phyloP scores from a whole-genome alignment of 2,329 filamentous ascomycete species.

The Xylaria sp. region DNA sequence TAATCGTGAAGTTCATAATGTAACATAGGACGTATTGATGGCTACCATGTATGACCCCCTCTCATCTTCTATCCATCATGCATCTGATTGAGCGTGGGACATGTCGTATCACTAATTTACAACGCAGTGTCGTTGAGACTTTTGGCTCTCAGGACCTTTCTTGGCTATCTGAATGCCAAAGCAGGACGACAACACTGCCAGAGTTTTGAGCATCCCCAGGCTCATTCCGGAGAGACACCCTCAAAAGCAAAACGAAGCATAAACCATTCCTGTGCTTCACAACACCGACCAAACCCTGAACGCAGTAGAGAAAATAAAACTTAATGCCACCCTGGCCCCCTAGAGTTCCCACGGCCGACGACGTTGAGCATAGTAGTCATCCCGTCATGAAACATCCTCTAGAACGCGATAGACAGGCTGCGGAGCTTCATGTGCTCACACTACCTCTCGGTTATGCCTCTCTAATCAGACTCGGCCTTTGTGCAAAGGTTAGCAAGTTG shows the following conservation, averaged over 20 bases:
- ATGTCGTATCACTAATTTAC: slow-evolving; percentile 44
- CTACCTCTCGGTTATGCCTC: neutral
- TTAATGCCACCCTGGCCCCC: slow-evolving; percentile 41
- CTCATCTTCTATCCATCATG: slow-evolving; percentile 18
- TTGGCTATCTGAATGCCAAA: slow-evolving; percentile 33
- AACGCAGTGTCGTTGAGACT: slow-evolving; percentile 40
- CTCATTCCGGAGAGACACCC: slow-evolving; percentile 39
- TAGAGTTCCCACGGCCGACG: slow-evolving; percentile 40
- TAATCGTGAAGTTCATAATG: neutral
- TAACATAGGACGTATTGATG: neutral
- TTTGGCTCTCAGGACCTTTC: slow-evolving; percentile 34
- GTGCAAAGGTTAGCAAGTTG: slow-evolving; percentile 37
- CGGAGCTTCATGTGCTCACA: slow-evolving; percentile 17
- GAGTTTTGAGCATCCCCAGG: slow-evolving; percentile 35
- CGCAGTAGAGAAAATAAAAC: slow-evolving; percentile 49
- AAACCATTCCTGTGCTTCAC: slow-evolving; percentile 49
- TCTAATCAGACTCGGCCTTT: slow-evolving; percentile 54
- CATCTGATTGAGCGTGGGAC: slow-evolving; percentile 9
- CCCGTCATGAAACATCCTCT: slow-evolving; percentile 46
- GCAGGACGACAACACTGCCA: slow-evolving; percentile 38
- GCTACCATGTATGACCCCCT: neutral
- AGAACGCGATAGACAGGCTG: slow-evolving; percentile 30
- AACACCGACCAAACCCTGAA: slow-evolving; percentile 51
- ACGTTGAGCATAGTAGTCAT: slow-evolving; percentile 46
- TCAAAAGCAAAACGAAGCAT: slow-evolving; percentile 47